phyloP scores from a whole-genome alignment of 768 basidiomycete genomes.

The Postia placenta region DNA sequence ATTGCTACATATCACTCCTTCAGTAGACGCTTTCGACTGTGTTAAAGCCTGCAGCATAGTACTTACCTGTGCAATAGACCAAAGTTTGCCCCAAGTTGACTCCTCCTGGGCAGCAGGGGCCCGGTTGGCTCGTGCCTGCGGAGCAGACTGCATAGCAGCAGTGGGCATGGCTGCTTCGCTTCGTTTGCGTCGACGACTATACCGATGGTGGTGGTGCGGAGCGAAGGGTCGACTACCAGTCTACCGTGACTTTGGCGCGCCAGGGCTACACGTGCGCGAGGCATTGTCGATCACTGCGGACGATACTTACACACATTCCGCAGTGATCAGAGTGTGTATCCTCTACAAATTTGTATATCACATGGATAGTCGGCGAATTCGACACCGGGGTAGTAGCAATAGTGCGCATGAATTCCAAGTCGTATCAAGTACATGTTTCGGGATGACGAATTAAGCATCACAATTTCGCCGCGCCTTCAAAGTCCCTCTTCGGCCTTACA shows the following conservation, averaged over 20 bases:
- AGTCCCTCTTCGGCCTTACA: slow-evolving; percentile 8
- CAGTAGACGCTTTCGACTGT: slow-evolving; percentile 1
- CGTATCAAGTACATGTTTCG: too few relatives aligned
- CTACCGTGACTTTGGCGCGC: too few relatives aligned
- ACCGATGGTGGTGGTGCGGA: too few relatives aligned
- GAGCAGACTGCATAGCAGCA: slow-evolving; percentile 1
- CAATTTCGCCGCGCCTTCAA: slow-evolving; percentile 10
- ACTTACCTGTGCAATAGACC: slow-evolving; percentile 39
- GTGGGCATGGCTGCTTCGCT: background rate
- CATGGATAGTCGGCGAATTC: too few relatives aligned
- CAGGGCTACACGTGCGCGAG: too few relatives aligned
- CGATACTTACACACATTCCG: too few relatives aligned
- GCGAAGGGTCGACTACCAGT: too few relatives aligned
- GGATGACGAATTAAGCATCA: slow-evolving; percentile 2
- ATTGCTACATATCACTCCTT: slow-evolving; percentile 45
- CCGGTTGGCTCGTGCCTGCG: slow-evolving; percentile 16
- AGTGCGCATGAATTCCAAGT: too few relatives aligned
- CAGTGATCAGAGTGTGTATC: too few relatives aligned
- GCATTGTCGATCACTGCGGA: too few relatives aligned
- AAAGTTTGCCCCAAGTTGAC: slow-evolving; percentile 29
- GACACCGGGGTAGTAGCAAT: too few relatives aligned
- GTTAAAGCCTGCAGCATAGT: background rate
- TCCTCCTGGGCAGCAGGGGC: slow-evolving; percentile 24
- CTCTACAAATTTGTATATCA: too few relatives aligned
- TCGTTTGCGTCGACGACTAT: background rate